phyloP scores from a whole-genome alignment of 139 green algal genomes.

The Astrephomene gubernaculifera region DNA sequence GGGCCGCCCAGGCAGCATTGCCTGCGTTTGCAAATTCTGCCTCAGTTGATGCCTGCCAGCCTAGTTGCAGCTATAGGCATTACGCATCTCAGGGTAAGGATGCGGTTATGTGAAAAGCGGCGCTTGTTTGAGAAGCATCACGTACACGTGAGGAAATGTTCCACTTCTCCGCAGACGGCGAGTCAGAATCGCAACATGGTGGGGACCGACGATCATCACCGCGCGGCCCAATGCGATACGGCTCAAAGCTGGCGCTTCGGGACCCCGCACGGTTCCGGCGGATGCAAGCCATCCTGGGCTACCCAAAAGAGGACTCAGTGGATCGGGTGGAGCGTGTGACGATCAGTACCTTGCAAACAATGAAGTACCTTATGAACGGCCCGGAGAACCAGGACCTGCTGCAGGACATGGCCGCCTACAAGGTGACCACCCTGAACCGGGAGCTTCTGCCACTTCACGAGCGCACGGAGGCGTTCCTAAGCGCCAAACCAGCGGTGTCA shows the following conservation, averaged over 20 bases:
- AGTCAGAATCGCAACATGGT: background rate
- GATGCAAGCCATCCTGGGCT: constrained; percentile 51
- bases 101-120: background rate
- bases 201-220: background rate
- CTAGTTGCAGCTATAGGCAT: background rate
- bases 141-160: too few species aligned
- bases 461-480: background rate
- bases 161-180: background rate
- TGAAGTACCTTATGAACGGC: constrained; percentile 23
- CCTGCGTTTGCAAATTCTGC: too few species aligned
- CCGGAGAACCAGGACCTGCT: background rate
- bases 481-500: background rate
- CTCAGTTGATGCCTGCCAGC: background rate
- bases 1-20: too few species aligned
- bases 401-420: constrained; percentile 13
- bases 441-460: constrained; percentile 25
- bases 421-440: constrained; percentile 39
- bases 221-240: constrained; percentile 27
- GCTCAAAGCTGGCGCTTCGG: constrained; percentile 21
- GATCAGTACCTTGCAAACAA: constrained; percentile 27
- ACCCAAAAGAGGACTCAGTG: background rate
- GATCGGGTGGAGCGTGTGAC: constrained; percentile 5
- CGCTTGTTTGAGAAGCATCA: background rate
- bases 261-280: constrained; percentile 46
- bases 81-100: constrained; percentile 1